Conservation (phyloP, 2,329 filamentous ascomycete species). For the Colletotrichum spaethianum region DNA sequence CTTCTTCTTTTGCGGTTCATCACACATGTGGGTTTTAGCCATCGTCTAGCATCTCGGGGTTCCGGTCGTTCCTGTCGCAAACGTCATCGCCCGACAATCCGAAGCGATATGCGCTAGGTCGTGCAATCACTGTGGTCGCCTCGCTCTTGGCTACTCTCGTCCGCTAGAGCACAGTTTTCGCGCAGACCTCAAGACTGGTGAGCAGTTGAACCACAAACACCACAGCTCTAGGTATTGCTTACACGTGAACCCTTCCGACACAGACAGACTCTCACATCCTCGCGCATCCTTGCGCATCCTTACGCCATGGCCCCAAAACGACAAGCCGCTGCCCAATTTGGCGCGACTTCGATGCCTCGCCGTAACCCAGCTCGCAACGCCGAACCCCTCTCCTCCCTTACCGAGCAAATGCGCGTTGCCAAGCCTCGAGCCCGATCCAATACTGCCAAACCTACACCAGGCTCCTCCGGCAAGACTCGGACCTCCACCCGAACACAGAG, state of each 20-base stretch:
- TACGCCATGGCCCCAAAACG: conserved; percentile 29
- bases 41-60: neutral
- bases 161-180: neutral
- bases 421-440: conserved; percentile 12
- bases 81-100: conserved; percentile 27
- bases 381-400: neutral
- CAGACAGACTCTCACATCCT: neutral
- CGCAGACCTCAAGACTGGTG: neutral
- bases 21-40: neutral
- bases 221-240: neutral
- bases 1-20: neutral
- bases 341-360: conserved; percentile 11
- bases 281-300: conserved; percentile 20
- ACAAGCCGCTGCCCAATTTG: neutral
- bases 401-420: conserved; percentile 12
- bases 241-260: conserved; percentile 16
- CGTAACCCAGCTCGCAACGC: conserved; percentile 22
- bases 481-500: conserved; percentile 17
- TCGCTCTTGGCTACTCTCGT: neutral
- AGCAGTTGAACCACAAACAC: neutral
- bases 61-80: conserved; percentile 26
- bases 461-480: neutral
- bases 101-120: conserved; percentile 22
- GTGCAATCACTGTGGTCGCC: neutral
- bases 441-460: neutral